These are phyloP conservation scores for Sporothrix phasma DNA, from an alignment of 2,329 filamentous ascomycete species.

Conservation along the genomic window DNA sequence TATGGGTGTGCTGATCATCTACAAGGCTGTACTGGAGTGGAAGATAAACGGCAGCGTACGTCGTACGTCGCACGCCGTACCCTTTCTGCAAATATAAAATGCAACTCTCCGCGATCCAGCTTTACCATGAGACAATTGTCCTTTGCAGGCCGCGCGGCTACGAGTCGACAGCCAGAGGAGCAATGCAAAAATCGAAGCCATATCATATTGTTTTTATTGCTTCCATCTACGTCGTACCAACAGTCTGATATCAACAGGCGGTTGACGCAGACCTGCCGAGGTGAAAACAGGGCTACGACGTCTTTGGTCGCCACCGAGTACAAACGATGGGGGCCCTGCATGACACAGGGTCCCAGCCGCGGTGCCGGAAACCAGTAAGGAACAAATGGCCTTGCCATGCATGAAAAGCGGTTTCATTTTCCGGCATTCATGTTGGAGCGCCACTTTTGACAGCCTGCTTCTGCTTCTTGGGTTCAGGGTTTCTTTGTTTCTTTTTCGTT, in stretches of 20 bases:
- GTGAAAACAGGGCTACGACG: not conserved
- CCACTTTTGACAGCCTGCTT: not conserved
- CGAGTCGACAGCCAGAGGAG: not conserved
- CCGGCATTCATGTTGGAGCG: not conserved
- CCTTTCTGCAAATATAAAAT: not conserved
- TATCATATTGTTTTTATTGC: not conserved
- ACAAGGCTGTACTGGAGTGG: not conserved
- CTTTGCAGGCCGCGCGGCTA: conserved; percentile 1
- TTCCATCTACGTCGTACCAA: not conserved
- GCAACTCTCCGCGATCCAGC: not conserved
- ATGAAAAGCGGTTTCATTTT: conserved; percentile 1
- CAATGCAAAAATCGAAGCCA: not conserved
- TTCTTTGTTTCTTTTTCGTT: not conserved
- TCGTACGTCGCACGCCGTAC: too few species aligned
- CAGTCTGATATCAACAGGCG: not conserved
- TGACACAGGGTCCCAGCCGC: not conserved
- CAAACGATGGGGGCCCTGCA: not conserved
- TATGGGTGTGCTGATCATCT: not conserved
- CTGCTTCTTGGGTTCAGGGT: not conserved
- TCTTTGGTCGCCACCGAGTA: not conserved
- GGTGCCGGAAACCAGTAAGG: not conserved
- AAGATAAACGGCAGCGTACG: not conserved
- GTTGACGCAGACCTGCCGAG: not conserved
- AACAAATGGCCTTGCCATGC: not conserved
- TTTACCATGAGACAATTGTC: not conserved